These are phyloP conservation scores for Sporothrix sp. DNA, from an alignment of 2,329 filamentous ascomycete genomes.

Conservation along the genomic window DNA sequence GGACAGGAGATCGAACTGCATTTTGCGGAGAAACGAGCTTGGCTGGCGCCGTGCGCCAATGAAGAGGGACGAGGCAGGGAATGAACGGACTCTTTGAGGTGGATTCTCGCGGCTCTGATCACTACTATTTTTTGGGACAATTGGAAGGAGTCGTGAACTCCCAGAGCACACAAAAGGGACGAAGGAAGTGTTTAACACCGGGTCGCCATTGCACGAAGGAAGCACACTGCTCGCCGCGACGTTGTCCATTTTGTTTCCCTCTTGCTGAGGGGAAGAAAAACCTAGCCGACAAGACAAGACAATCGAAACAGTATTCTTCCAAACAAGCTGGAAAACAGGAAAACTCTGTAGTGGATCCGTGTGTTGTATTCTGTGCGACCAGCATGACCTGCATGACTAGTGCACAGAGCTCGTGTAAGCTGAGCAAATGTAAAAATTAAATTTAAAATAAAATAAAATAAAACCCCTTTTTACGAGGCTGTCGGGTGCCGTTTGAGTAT, in stretches of 20 bases:
- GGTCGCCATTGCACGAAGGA: conserved; percentile 7
- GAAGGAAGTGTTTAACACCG: conserved; percentile 11
- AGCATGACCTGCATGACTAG: not conserved
- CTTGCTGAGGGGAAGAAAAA: not conserved
- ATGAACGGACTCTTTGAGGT: conserved; percentile 7
- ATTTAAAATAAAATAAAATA: not conserved
- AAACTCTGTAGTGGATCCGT: conserved; percentile 1
- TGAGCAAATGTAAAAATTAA: not conserved
- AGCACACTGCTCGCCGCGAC: conserved; percentile 6
- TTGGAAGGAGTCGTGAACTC: conserved; percentile 9
- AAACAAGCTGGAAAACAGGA: not conserved
- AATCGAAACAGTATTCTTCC: conserved; percentile 7
- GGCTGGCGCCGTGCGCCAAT: conserved; percentile 1
- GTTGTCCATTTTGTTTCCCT: conserved; percentile 2
- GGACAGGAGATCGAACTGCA: conserved; percentile 3
- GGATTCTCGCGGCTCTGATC: conserved; percentile 7
- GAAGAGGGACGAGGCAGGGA: not conserved
- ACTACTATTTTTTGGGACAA: conserved; percentile 5
- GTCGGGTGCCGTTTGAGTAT: too few relatives aligned
- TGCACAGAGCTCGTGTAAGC: not conserved
- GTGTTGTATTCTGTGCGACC: not conserved
- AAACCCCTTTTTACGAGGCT: too few relatives aligned
- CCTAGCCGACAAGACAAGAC: conserved; percentile 6
- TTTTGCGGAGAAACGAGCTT: conserved; percentile 1
- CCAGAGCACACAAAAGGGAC: conserved; percentile 1